Percentiles rank a stretch among this genome's conserved stretches.
These are phyloP conservation scores for Termitomyces sp. DNA, from an alignment of 768 basidiomycete species.

Conservation along the genomic window DNA sequence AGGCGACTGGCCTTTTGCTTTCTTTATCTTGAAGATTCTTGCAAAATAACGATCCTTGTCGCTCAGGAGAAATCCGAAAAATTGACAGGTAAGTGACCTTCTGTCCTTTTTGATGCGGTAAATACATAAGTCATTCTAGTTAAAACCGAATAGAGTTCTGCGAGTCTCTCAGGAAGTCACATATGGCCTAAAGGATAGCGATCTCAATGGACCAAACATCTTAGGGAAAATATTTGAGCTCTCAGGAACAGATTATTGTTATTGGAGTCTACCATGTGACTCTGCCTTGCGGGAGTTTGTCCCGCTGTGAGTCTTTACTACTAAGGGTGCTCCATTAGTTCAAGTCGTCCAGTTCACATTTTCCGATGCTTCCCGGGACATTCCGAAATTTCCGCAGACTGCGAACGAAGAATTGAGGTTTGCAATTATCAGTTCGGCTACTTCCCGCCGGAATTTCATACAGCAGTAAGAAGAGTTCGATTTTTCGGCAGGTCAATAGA, in stretches of 20 bases:
- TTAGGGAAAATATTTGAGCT: background rate
- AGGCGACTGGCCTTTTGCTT: background rate
- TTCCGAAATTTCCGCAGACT: too few species aligned
- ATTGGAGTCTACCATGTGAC: background rate
- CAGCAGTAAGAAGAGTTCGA: too few species aligned
- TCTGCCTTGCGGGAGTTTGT: constrained; percentile 1
- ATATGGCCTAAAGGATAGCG: background rate
- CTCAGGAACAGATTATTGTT: background rate
- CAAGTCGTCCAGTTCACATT: too few species aligned
- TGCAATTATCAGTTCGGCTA: too few species aligned
- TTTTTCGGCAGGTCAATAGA: too few species aligned
- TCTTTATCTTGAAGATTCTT: background rate
- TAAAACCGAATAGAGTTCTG: background rate
- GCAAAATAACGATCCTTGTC: background rate
- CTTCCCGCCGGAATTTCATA: too few species aligned
- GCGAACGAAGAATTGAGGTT: too few species aligned
- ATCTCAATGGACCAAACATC: background rate
- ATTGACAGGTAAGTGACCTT: background rate
- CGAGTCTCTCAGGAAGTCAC: background rate
- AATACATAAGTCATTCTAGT: background rate
- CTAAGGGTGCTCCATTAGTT: background rate
- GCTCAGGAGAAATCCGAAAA: background rate
- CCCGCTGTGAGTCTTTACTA: background rate
- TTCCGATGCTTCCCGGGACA: too few species aligned
- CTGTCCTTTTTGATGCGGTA: too few species aligned